Percentiles rank a stretch among this genome's conserved stretches.
Evolutionary conservation across 2,329 filamentous ascomycete species (phyloP).

Genomic region (Aureobasidium sp.): DNA sequence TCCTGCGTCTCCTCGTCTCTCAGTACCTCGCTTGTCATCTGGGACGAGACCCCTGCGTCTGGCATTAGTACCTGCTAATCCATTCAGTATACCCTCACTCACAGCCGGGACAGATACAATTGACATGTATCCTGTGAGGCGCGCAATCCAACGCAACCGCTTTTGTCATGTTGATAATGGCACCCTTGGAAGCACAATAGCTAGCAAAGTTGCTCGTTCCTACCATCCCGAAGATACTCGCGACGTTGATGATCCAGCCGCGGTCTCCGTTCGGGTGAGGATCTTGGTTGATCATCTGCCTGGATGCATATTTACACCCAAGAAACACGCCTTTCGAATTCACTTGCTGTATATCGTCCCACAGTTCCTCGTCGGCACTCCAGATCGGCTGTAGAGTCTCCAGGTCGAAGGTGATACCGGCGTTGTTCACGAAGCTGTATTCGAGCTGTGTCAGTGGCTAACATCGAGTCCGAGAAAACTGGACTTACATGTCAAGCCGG

Average conservation of each 20-base stretch:
- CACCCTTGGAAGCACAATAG: slow-evolving; percentile 42
- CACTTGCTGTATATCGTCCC: slow-evolving; percentile 30
- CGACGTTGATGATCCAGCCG: slow-evolving; percentile 34
- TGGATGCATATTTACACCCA: slow-evolving; percentile 31
- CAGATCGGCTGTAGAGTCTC: slow-evolving; percentile 9
- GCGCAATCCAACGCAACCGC: slow-evolving; percentile 39
- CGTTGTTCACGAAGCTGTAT: slow-evolving; percentile 28
- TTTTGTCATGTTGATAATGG: slow-evolving; percentile 39
- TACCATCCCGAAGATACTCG: slow-evolving; percentile 29
- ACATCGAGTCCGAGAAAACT: background rate
- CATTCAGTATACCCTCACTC: slow-evolving; percentile 16
- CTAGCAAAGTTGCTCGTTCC: slow-evolving; percentile 24
- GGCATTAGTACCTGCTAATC: background rate
- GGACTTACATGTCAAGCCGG: slow-evolving; percentile 13
- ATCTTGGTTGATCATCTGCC: slow-evolving; percentile 32
- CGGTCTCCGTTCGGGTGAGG: slow-evolving; percentile 22
- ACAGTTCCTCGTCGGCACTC: slow-evolving; percentile 27
- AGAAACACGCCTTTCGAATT: slow-evolving; percentile 33
- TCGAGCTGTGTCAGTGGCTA: background rate
- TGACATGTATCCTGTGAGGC: slow-evolving; percentile 33
- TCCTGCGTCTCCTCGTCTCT: slow-evolving; percentile 23
- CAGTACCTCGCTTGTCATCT: slow-evolving; percentile 19
- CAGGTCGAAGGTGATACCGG: slow-evolving; percentile 28
- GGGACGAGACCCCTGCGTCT: background rate
- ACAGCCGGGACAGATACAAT: slow-evolving; percentile 38